A percentile compares a stretch with the other conserved stretches of the same genome.
These are phyloP conservation scores for Amphibolis antarctica DNA, from an alignment of 106 monocot genomes.

Conservation along the genomic window DNA sequence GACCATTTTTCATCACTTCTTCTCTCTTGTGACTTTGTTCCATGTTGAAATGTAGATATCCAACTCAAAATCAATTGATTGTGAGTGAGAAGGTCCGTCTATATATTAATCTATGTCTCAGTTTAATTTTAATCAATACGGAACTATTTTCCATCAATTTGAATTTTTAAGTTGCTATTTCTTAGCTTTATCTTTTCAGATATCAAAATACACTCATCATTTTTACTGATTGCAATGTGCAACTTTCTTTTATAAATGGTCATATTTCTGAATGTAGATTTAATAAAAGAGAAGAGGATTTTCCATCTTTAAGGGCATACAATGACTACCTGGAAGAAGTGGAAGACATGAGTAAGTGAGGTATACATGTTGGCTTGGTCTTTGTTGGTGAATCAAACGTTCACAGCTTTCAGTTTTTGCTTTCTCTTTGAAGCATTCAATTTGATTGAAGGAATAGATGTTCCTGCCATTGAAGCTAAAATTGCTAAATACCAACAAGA, in stretches of 20 bases:
- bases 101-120: too few relatives aligned
- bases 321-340: slow-evolving; percentile 98
- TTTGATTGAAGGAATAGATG: slow-evolving; percentile 81
- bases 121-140: too few relatives aligned
- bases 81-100: too few relatives aligned
- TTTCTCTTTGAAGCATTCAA: slow-evolving; percentile 37
- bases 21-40: too few relatives aligned
- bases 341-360: slow-evolving; percentile 88
- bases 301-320: slow-evolving; percentile 62
- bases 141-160: too few relatives aligned
- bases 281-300: slow-evolving; percentile 87
- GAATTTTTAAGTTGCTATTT: too few relatives aligned
- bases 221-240: not conserved
- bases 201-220: not conserved
- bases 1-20: too few relatives aligned
- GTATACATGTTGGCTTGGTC: not conserved
- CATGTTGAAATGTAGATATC: too few relatives aligned
- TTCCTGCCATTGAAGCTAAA: slow-evolving; percentile 68
- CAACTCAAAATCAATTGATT: too few relatives aligned
- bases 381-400: not conserved
- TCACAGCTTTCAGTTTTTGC: not conserved
- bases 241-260: not conserved
- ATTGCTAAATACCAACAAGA: slow-evolving; percentile 78
- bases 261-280: slow-evolving; percentile 33
- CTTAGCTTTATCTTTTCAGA: not conserved